These are phyloP conservation scores for Plasmopara viticola DNA, from an alignment of 352 stramenopile genomes.

Conservation along the genomic window DNA sequence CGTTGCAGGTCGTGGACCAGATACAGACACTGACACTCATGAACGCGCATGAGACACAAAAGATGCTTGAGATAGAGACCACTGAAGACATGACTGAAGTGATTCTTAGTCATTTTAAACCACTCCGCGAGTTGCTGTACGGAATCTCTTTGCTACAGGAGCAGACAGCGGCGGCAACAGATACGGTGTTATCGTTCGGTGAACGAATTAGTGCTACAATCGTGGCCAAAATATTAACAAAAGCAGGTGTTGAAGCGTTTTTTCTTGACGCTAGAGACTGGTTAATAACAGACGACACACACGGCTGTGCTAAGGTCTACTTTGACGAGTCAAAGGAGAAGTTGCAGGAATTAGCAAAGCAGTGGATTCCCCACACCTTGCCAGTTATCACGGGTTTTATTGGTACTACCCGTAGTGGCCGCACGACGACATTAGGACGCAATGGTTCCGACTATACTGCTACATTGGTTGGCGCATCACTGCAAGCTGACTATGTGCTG, in stretches of 20 bases:
- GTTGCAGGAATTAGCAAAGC: slow-evolving; percentile 30
- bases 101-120: slow-evolving; percentile 59
- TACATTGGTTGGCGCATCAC: slow-evolving; percentile 62
- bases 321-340: slow-evolving; percentile 76
- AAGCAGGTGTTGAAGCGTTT: slow-evolving; percentile 56
- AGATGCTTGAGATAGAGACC: slow-evolving; percentile 15
- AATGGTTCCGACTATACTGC: slow-evolving; percentile 84
- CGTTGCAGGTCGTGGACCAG: slow-evolving; percentile 47
- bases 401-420: slow-evolving; percentile 41
- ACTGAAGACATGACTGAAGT: slow-evolving; percentile 52
- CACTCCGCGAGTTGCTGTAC: slow-evolving; percentile 67
- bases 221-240: slow-evolving; percentile 51
- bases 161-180: slow-evolving; percentile 55
- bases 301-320: slow-evolving; percentile 69
- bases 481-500: slow-evolving; percentile 71
- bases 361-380: slow-evolving; percentile 39
- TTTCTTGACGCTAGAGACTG: slow-evolving; percentile 67
- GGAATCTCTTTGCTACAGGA: slow-evolving; percentile 74
- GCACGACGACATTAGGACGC: slow-evolving; percentile 73
- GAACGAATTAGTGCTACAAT: slow-evolving; percentile 73
- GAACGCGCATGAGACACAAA: slow-evolving; percentile 71
- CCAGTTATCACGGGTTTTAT: slow-evolving; percentile 82
- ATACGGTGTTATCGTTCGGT: slow-evolving; percentile 75
- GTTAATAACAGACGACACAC: slow-evolving; percentile 63
- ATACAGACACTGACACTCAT: slow-evolving; percentile 49